Conservation (phyloP, 345 rosid genomes). For the Acer campestre region DNA sequence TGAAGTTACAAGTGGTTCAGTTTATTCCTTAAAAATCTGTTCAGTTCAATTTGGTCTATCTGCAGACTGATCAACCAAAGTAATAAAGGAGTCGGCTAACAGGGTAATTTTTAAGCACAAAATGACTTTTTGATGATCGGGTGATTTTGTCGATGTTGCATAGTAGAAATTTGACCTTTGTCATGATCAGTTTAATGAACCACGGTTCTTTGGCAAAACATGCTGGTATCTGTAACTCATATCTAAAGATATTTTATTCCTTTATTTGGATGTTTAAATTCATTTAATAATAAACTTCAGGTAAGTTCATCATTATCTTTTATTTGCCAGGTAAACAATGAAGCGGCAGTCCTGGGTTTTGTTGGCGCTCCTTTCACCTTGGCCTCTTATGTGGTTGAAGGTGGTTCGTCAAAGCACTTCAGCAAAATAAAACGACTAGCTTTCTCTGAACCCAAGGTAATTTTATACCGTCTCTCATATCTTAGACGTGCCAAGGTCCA, state of each 20-base stretch:
- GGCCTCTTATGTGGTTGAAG: conserved; percentile 92
- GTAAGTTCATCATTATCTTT: background rate
- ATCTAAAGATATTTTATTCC: background rate
- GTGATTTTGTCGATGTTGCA: background rate
- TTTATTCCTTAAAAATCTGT: background rate
- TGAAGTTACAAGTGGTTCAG: background rate
- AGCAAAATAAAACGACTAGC: conserved; percentile 80
- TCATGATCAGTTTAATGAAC: too few species aligned
- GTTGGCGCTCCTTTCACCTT: conserved; percentile 99
- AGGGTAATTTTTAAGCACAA: background rate
- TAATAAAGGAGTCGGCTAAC: background rate
- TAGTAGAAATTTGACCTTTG: too few species aligned
- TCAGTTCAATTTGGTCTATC: background rate
- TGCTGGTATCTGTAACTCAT: background rate
- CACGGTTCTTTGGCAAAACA: too few species aligned
- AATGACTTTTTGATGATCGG: background rate
- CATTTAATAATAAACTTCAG: background rate
- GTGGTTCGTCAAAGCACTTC: conserved; percentile 97
- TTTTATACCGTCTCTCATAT: background rate
- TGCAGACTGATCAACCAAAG: background rate
- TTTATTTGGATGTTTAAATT: background rate
- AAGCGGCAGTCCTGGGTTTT: conserved; percentile 90
- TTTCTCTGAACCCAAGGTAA: conserved; percentile 92
- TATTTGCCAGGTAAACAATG: conserved; percentile 61
- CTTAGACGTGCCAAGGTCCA: background rate